Base-by-base conservation (phyloP, 169 alveolate genomes). In the Plasmodium coatneyi region DNA sequence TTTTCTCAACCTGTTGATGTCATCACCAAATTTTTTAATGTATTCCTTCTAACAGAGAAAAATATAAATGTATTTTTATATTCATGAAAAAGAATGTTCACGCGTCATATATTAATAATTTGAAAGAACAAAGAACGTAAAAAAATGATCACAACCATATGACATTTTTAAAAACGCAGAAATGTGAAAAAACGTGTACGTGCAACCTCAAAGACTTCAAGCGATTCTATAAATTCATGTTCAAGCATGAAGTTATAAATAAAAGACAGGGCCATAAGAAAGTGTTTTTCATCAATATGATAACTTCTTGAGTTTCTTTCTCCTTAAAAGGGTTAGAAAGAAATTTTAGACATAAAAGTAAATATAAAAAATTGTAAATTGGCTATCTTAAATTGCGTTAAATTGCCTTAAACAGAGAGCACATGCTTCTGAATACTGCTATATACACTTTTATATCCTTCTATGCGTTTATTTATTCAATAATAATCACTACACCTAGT, bases 201-300 rank as follows among this genome's bases (percentile, higher is more conserved):
- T 87, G 56, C 71, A 56, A 87, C 93, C 89, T 87, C 93, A 66
- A 87, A 87, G 56, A 78, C 89, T 87, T 87, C 93, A 78, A 87
- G 93, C 28, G 93, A 79, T 87, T 87, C 93, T 60, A 87, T 56
- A 49, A 87, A 87, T 78, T 72, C 46, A 66, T 87, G 84, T 39
- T 87, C 93, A 78, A 87, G 82, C 89, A 87, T 79, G 82, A 87
- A 87, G 71, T 87, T 76, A 81, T 87, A 41, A 79, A 72, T 43
- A 83, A 87, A 87, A 12, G 89, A 87, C 30, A 87, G 54, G 34
- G 82, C 82, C 93, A 87, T 87, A 87, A 82, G 76, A 28, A 79
- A 78, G 49, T 87, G 89, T 66, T 87, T 87, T 41, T 80, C 93
- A 87, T 56, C 89, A 54, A 39, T 39, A 32, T 80, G 89, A 72